Base-by-base conservation (phyloP, 768 basidiomycete species). In the Coprinopsis strossmayeri region DNA sequence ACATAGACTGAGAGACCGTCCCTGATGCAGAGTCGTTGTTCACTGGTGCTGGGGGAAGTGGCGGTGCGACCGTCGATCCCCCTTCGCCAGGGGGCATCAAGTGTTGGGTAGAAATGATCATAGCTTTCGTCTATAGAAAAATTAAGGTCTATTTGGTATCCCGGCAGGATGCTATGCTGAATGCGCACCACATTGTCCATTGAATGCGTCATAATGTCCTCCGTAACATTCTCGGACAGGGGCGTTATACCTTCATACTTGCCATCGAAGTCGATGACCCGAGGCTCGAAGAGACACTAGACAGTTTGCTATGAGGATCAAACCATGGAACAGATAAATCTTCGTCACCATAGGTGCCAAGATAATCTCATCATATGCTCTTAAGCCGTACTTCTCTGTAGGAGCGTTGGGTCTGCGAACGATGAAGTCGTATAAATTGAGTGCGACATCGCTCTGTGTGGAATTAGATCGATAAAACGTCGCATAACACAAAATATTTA, bases 351-450 rank as follows among this genome's bases (percentile, higher is more conserved):
- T 90, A 2, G 95, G 91, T 0, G 94, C 92, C 26, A 97, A 70
- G 51, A 96, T 94, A 45, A 89, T 84, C 65, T 99, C 96, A 61
- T 98, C 95, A 60, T 96, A 98, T 1, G 90, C 86, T 23, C 92
- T 82, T 37, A 96, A 69, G 23, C 82, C 85, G 61, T 93, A 97
- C 61, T 96, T 96, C 62, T 87, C 79, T 0, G 93, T 85, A 12
- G 82, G 69, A 46, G 79, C 75, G 30, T 80, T 82, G 3, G 92
- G 86, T 45, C 78, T 69, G 30, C 94, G 77, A 12, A 95, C 87
- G 18, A 85, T 78, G 57, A 98, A 93, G 61, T 96, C 92, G 64
- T 91, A 93, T 39, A 91, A 63, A 58, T 92, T 95, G 45, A 91
- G 70, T 1, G 88, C 93, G 3, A 97, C 90, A 52, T 95, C 89